Conservation (phyloP, 257 asterid species). For the Prunella vulgaris region DNA sequence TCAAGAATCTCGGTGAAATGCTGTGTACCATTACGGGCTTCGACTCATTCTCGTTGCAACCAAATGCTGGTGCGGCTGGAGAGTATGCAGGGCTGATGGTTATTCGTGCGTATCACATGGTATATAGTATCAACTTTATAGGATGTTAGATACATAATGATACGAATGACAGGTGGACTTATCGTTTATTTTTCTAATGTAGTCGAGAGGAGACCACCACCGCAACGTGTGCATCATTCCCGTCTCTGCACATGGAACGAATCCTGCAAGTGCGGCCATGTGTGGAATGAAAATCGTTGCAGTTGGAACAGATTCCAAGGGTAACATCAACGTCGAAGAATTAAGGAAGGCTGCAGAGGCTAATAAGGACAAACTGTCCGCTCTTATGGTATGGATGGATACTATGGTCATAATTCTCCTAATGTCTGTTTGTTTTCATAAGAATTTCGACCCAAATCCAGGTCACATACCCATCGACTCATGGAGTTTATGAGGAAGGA, state of each 20-base stretch:
- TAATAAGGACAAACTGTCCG: constrained; percentile 68
- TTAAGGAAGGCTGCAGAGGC: constrained; percentile 80
- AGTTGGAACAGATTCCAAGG: constrained; percentile 94
- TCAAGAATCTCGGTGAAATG: constrained; percentile 73
- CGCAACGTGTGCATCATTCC: constrained; percentile 94
- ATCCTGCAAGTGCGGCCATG: constrained; percentile 99
- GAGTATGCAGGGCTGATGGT: constrained; percentile 98
- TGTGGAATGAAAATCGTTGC: constrained; percentile 97
- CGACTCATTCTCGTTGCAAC: constrained; percentile 90
- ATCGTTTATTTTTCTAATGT: constrained; percentile 14
- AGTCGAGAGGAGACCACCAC: constrained; percentile 94
- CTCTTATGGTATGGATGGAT: constrained; percentile 69
- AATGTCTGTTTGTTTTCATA: not conserved
- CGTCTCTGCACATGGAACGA: constrained; percentile 97
- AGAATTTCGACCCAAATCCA: constrained; percentile 22
- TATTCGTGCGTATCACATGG: constrained; percentile 94
- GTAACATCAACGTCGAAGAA: constrained; percentile 91
- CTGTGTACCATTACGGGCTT: constrained; percentile 85
- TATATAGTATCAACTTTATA: constrained; percentile 20
- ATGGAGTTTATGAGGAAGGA: constrained; percentile 97
- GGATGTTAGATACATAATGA: not conserved
- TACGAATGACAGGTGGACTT: not conserved
- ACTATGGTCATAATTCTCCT: not conserved
- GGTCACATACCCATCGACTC: constrained; percentile 99
- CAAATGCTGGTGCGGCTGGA: constrained; percentile 98